Evolutionary conservation across 1,284 basidiomycete species (phyloP), one percentile per base, ranked within the genome.

Genomic region (Hypsizygus ulmarius): DNA sequence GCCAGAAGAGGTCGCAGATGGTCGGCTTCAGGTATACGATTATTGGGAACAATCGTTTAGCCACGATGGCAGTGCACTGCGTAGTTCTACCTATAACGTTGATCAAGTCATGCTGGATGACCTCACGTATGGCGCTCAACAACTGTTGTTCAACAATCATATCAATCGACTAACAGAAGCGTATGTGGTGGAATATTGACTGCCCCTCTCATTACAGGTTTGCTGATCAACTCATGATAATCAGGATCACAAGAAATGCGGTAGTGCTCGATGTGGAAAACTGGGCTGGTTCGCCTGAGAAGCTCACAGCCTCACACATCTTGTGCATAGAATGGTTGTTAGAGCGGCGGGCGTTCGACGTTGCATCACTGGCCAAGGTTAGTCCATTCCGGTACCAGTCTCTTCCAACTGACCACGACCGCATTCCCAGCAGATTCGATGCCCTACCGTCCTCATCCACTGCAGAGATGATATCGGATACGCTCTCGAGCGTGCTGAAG

Each of bases 391-490:
- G 15, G 12, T n/a, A 14, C 43, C 15, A n/a, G 25, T 3, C 30
- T 37, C 9, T 12, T 10, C 14, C 16, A 29, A 14, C 10, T 9
- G 15, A 10, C 36, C 5, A 42, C 25, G 12, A 30, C 14, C 38
- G 28, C n/a, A 30, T 33, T 25, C 2, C 5, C 30, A 33, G 2
- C 35, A 59, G 47, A 57, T 66, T 27, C 30, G 34, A 15, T 58
- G 58, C 41, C 62, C 63, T 8, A 45, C 64, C 14, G 54, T 55
- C 37, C 47, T 66, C 16, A 51, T 66, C 5, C 61, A 61, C 46
- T 63, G 60, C 36, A 47, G 53, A 3, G 59, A 58, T 11, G 60
- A 63, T 41, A 55, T 66, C 18, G 61, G 59, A n/a, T 66, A 66
- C 45, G 39, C 51, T 5, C 36, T 58, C n/a, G 50, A 58, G 32